Percentiles rank a stretch among this genome's conserved stretches.
Conservation (phyloP, 1,284 basidiomycete genomes). For the Garcileccinum viscosum region DNA sequence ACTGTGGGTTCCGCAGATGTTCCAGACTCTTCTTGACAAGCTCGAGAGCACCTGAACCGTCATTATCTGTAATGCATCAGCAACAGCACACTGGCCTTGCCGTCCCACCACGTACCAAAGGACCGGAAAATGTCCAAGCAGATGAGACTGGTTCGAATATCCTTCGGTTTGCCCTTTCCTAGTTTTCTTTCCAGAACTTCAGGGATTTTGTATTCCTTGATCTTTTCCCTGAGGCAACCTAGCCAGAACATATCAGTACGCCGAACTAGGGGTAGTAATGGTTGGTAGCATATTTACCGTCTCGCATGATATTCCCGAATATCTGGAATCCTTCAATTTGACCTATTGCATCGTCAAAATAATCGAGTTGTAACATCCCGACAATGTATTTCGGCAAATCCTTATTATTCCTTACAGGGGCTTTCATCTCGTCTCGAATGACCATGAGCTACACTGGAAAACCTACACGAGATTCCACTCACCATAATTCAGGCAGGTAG, state of each 20-base stretch:
- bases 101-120: conserved; percentile 4
- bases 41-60: conserved; percentile 11
- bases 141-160: conserved; percentile 17
- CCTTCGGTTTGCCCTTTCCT: conserved; percentile 1
- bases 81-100: neutral
- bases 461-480: neutral
- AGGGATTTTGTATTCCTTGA: conserved; percentile 7
- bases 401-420: neutral
- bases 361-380: conserved; percentile 18
- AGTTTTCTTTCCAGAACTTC: conserved; percentile 12
- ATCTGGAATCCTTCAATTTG: conserved; percentile 19
- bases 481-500: conserved; percentile 10
- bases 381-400: conserved; percentile 15
- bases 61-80: conserved; percentile 10
- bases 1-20: conserved; percentile 2
- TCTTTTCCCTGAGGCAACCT: conserved; percentile 11
- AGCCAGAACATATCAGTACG: neutral
- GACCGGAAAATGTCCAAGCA: conserved; percentile 15
- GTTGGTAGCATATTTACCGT: conserved; percentile 10
- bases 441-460: neutral
- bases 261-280: neutral
- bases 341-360: conserved; percentile 23
- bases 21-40: conserved; percentile 23
- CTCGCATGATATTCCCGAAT: conserved; percentile 17
- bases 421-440: conserved; percentile 1